Base-by-base conservation (phyloP, 1,284 basidiomycete genomes). In the Rhodotorula sp. region DNA sequence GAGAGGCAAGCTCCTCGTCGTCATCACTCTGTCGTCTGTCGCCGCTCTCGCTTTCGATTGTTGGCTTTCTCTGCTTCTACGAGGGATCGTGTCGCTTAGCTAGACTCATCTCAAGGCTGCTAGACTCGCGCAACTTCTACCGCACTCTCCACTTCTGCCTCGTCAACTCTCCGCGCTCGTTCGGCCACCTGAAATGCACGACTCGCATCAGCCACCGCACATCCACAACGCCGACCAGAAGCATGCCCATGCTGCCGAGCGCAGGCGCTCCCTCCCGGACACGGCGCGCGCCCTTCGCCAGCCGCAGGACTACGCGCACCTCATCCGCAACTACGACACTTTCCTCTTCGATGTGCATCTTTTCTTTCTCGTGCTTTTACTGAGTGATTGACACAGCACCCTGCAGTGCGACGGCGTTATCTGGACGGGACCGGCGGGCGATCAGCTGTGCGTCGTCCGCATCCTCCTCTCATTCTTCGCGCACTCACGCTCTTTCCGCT, bases 261-360 rank as follows among this genome's bases (percentile, higher is more conserved):
- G 57, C 27, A 1, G 34, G 29, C 34, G 19, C 9, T 54, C 51
- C 7, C 51, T 54, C 12, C 51, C 51, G 17, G 29, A 54, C 51
- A 32, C 29, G 13, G 51, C 51, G 3, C 51, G 51, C 32, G 36
- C 56, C 37, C 64, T 70, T 3, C 34, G 25, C 27, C 29, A n/a
- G 5, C 60, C 53, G 0, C 36, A 44, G 12, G 34, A 51, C 27
- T 56, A 51, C 19, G 15, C 37, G 12, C 22, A 46, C 0, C 46
- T 71, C 32, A 21, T 94, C 67, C 87, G 91, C 81, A 86, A 86
- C 75, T 93, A 90, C 79, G 91, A 94, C 80, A 94, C 92, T 22
- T 67, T 64, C 48, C 41, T 74, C 17, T 71, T 74, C 46, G 72
- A 74, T 41, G 70, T 63, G 53, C n/a, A 63, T 48, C 25, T 13